A percentile compares a stretch with the other conserved stretches of the same genome.
Evolutionary conservation across 495 filamentous ascomycete species (phyloP).

Genomic region (Pyrenopolyporus hunteri): DNA sequence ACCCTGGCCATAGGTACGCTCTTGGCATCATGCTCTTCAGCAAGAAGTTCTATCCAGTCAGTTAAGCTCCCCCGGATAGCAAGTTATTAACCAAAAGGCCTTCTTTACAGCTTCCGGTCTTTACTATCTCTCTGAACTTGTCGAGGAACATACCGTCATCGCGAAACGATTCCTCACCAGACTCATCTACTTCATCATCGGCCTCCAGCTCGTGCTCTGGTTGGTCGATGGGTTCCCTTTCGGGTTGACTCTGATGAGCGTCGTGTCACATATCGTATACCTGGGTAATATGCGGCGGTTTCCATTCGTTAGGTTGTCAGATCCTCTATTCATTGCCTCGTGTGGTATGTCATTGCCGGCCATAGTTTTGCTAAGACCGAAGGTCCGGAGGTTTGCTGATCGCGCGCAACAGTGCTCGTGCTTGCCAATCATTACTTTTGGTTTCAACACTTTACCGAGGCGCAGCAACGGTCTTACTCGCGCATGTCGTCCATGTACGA

Average conservation of each 20-base stretch:
- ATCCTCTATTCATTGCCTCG: constrained; percentile 85
- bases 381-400: constrained; percentile 20
- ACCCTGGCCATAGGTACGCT: constrained; percentile 86
- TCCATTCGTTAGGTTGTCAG: constrained; percentile 84
- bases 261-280: constrained; percentile 85
- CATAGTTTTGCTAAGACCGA: background rate
- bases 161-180: constrained; percentile 82
- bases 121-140: constrained; percentile 97
- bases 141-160: constrained; percentile 95
- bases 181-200: constrained; percentile 85
- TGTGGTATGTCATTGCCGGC: constrained; percentile 64
- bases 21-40: background rate
- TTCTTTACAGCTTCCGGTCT: constrained; percentile 78
- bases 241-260: constrained; percentile 71
- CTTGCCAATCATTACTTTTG: constrained; percentile 94
- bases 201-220: constrained; percentile 72
- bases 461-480: constrained; percentile 55
- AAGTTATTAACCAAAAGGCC: constrained; percentile 15
- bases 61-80: background rate
- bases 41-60: background rate
- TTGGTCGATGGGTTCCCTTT: constrained; percentile 86
- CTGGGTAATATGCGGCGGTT: constrained; percentile 87
- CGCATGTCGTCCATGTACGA: constrained; percentile 62
- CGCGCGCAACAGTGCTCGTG: constrained; percentile 68
- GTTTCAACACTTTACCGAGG: constrained; percentile 89